These are phyloP conservation scores for Pyrenula aspistea DNA, from an alignment of 495 filamentous ascomycete genomes.

Conservation along the genomic window DNA sequence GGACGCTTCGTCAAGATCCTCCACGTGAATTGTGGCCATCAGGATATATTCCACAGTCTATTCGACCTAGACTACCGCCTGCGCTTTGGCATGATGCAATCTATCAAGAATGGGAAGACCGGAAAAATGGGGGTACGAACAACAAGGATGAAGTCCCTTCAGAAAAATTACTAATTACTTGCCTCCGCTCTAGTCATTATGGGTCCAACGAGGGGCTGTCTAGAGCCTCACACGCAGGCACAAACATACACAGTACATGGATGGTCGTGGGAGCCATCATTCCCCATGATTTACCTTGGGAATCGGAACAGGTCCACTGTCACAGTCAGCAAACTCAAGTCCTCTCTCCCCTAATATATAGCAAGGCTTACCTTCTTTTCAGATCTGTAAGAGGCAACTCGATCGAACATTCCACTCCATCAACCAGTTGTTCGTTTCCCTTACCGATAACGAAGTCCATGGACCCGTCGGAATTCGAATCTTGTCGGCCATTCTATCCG, in stretches of 20 bases:
- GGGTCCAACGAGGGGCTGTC: neutral
- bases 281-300: neutral
- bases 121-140: neutral
- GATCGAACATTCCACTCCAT: neutral
- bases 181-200: neutral
- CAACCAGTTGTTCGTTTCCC: neutral
- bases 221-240: neutral
- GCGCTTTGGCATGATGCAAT: neutral
- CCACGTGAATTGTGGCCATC: neutral
- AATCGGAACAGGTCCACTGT: neutral
- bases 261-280: neutral
- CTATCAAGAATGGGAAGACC: neutral
- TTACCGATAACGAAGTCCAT: neutral
- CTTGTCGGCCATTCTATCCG: neutral
- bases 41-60: neutral
- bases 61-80: neutral
- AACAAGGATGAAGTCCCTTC: constrained; percentile 5
- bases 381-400: neutral
- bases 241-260: neutral
- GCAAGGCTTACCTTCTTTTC: neutral
- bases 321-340: neutral
- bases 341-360: neutral
- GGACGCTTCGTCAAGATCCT: neutral
- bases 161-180: constrained; percentile 7
- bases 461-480: neutral